phyloP scores from a whole-genome alignment of 1,139 yeast species.

The Yamadazyma trypodendri region DNA sequence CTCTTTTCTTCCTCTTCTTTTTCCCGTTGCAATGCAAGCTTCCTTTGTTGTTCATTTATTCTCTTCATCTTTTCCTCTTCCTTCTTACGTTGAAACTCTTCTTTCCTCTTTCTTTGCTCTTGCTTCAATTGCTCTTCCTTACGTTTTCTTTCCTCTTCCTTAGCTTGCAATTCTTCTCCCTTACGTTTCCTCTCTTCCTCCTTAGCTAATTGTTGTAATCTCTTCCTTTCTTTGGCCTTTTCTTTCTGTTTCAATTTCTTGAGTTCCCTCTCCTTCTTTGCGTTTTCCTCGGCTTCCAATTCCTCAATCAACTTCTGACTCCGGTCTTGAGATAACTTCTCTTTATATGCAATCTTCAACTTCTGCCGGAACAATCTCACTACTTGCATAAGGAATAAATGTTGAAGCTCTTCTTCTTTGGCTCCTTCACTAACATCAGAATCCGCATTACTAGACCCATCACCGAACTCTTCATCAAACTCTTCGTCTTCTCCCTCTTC shows the following conservation, averaged over 20 bases:
- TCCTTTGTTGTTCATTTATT: slow-evolving; percentile 40
- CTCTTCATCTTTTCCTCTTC: slow-evolving; percentile 54
- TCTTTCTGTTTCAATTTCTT: slow-evolving; percentile 73
- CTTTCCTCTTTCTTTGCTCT: slow-evolving; percentile 45
- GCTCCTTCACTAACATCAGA: slow-evolving; percentile 59
- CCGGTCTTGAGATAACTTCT: slow-evolving; percentile 70
- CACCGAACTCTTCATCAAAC: slow-evolving; percentile 32
- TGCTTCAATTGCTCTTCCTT: slow-evolving; percentile 42
- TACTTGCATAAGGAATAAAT: slow-evolving; percentile 70
- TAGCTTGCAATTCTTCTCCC: slow-evolving; percentile 52
- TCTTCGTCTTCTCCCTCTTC: slow-evolving; percentile 29
- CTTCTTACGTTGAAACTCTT: slow-evolving; percentile 48
- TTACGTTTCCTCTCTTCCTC: slow-evolving; percentile 68
- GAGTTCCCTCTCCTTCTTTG: slow-evolving; percentile 67
- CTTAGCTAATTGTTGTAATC: slow-evolving; percentile 64
- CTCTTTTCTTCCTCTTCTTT: slow-evolving; percentile 50
- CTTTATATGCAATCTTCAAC: slow-evolving; percentile 70
- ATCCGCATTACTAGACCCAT: slow-evolving; percentile 35
- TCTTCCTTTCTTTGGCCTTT: slow-evolving; percentile 75
- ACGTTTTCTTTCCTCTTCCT: slow-evolving; percentile 33
- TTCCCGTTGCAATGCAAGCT: slow-evolving; percentile 48
- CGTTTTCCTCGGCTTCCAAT: slow-evolving; percentile 72
- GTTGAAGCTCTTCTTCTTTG: slow-evolving; percentile 72
- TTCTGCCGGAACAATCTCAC: slow-evolving; percentile 72
- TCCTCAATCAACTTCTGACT: slow-evolving; percentile 73